These are phyloP conservation scores for Phlegmacium glaucopus DNA, from an alignment of 768 basidiomycete species.

Conservation along the genomic window DNA sequence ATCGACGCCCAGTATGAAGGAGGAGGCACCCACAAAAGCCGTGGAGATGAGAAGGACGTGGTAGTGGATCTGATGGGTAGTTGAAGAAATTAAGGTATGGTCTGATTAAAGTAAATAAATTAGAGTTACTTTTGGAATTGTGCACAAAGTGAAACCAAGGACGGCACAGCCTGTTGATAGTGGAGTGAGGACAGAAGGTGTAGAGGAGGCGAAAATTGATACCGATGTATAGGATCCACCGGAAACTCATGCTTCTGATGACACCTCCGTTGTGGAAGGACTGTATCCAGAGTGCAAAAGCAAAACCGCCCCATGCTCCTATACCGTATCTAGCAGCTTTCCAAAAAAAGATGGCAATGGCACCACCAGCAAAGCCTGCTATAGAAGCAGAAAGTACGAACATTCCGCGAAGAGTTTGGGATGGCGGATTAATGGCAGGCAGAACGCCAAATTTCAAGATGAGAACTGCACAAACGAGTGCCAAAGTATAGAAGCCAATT, in stretches of 20 bases:
- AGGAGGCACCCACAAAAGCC: conserved; percentile 85
- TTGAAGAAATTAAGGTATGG: conserved; percentile 13
- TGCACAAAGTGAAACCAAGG: conserved; percentile 77
- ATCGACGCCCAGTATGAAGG: conserved; percentile 91
- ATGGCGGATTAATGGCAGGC: conserved; percentile 80
- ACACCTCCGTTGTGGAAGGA: conserved; percentile 81
- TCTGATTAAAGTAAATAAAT: conserved; percentile 11
- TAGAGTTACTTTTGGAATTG: conserved; percentile 62
- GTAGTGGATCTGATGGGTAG: conserved; percentile 60
- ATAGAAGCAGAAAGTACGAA: conserved; percentile 82
- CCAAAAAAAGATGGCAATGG: conserved; percentile 89
- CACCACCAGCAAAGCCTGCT: conserved; percentile 82
- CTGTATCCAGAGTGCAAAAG: conserved; percentile 84
- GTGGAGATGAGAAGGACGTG: conserved; percentile 85
- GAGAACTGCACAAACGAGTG: conserved; percentile 82
- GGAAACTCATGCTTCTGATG: conserved; percentile 69
- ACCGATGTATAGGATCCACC: conserved; percentile 93
- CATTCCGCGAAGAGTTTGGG: conserved; percentile 76
- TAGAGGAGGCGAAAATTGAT: conserved; percentile 19
- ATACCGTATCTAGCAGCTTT: conserved; percentile 82
- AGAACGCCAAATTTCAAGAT: conserved; percentile 87
- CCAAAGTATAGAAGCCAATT: conserved; percentile 85
- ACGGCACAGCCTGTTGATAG: conserved; percentile 58
- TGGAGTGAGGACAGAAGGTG: conserved; percentile 12
- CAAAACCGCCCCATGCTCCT: conserved; percentile 85